Evolutionary conservation across 306 rosid genomes (phyloP), one percentile per base, ranked within the genome.

Genomic region (Rosa persica): DNA sequence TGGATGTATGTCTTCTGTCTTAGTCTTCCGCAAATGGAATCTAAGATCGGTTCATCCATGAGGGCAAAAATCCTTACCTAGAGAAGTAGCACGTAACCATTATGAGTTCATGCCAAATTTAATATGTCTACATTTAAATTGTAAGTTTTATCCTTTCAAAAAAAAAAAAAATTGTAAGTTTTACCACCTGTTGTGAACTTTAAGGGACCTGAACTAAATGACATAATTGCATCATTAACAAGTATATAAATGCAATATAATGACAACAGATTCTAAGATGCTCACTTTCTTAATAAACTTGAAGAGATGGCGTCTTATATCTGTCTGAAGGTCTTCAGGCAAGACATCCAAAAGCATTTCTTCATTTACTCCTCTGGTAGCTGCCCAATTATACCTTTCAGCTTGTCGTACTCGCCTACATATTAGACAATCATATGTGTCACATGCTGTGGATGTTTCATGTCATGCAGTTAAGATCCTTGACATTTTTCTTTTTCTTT

Each of bases 281-380:
- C 89, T 81, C 61, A 88, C 93, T 64, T 90, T 90, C 82, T 84
- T 88, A 64, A 88, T 75, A 73, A 90, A 88, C 78, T 58, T 84
- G 67, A 89, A 91, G 75, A 91, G 89, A 86, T 93, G 98, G 7
- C 95, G 93, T 82, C 97, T 89, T 55, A 91, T 91, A 64, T 91
- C 93, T 69, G 88, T 87, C 65, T 90, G 97, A 49, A 93, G 87
- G 83, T 93, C 97, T 80, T 93, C 98, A 0, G 97, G 95, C 85
- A 93, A 84, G 83, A 87, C 86, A 84, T 88, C 95, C 80, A 93
- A 69, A 72, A 89, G 94, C 36, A 67, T 52, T 86, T 91, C 97
- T 82, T 93, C 98, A 86, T 93, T 91, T 79, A 91, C 98, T 5
- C 98, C 98, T 78, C 98, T 88, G 58, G 98, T 91, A 20, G 98